Base-by-base conservation (phyloP, 2,329 filamentous ascomycete species). In the Dothideomycetes sp. region DNA sequence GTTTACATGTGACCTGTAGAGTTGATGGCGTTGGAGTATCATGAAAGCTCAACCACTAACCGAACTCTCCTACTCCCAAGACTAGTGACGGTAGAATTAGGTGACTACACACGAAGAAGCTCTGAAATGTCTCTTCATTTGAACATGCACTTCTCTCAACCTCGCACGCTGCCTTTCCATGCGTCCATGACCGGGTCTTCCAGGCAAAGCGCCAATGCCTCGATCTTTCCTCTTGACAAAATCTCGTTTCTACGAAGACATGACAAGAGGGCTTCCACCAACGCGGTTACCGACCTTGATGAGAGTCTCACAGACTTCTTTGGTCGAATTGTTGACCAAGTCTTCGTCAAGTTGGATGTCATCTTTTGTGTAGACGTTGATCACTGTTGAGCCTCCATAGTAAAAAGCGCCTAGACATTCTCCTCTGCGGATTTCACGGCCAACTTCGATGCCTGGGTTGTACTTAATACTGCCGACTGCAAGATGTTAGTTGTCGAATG, bases 331-430 rank as follows among this genome's bases (percentile, higher is more conserved):
- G 32, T 49, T 50, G 10, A 65, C 59, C 35, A 66, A 47, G 46
- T 66, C 64, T 33, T 58, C 48, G 43, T 67, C 64, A 18, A 64
- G 42, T 8, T 46, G 44, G 1, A 64, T 51, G 42, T 64, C 61
- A 10, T 52, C 56, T 30, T 51, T 51, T 2, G 60, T 60, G 41
- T 58, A 63, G 9, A 65, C 30, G 29, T 62, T 55, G 29, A 66
- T 63, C 6, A 67, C 62, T 3, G 64, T 66, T 41, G 60, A 64
- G 20, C 64, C 64, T 18, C 64, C 64, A 35, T 66, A 67, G 10
- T 58, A 53, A 39, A 67, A 67, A 5, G 54, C 53, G 4, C 64
- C 64, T 16, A 66, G 44, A 47, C 63, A 64, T 44, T 66, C 58
- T 1, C 63, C 64, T 36, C 63, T 48, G 34, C 51, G 44, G 16